A percentile compares a stretch with the other conserved stretches of the same genome.
Conservation (phyloP, 2,329 filamentous ascomycete species). For the Fusarium denticulatum region DNA sequence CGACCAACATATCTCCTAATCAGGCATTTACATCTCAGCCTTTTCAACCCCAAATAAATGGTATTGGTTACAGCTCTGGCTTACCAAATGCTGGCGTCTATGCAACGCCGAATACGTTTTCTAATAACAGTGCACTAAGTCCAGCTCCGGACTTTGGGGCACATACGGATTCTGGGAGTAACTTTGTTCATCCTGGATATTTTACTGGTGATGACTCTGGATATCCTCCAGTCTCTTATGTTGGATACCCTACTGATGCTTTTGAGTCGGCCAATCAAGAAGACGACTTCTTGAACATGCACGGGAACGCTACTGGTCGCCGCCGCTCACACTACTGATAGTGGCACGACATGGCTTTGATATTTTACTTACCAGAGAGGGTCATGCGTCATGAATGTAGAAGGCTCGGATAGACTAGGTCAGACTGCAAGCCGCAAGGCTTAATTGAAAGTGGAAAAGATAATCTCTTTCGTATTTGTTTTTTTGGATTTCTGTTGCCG, state of each 20-base stretch:
- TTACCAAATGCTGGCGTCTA: too few relatives aligned
- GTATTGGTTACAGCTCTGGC: too few relatives aligned
- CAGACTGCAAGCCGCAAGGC: background rate
- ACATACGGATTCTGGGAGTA: background rate
- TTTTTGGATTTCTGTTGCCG: background rate
- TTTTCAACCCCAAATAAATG: background rate
- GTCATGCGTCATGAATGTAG: too few relatives aligned
- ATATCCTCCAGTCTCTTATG: background rate
- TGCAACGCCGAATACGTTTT: background rate
- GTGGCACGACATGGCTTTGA: too few relatives aligned
- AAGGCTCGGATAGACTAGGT: background rate
- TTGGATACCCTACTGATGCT: background rate
- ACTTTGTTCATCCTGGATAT: rapidly evolving
- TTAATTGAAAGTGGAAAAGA: background rate
- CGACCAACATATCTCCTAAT: background rate
- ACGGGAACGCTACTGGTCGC: too few relatives aligned
- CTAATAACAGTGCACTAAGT: background rate
- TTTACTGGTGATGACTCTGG: background rate
- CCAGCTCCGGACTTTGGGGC: background rate
- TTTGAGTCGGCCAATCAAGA: background rate
- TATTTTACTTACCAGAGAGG: background rate
- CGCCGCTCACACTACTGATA: too few relatives aligned
- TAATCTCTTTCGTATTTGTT: rapidly evolving
- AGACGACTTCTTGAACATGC: background rate
- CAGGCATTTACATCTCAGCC: background rate